These are phyloP conservation scores for Neurospora sp. DNA, from an alignment of 495 filamentous ascomycete species.

Conservation along the genomic window DNA sequence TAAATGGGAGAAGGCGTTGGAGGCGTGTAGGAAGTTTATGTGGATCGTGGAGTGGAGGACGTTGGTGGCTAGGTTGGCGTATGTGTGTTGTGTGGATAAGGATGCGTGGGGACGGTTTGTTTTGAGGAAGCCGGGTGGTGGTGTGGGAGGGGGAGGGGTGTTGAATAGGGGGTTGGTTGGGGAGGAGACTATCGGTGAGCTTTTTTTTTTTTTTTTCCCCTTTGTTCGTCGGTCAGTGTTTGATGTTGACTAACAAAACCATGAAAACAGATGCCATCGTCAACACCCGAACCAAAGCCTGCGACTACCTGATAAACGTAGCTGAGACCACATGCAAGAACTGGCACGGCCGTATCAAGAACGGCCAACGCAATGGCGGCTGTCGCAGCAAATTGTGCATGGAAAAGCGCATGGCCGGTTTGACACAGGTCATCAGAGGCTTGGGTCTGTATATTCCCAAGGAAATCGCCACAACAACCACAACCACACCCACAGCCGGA, in stretches of 20 bases:
- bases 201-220: neutral
- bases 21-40: neutral
- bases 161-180: neutral
- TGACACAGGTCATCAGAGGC: neutral
- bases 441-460: neutral
- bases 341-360: constrained; percentile 2
- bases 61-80: constrained; percentile 3
- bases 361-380: neutral
- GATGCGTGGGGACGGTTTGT: neutral
- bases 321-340: neutral
- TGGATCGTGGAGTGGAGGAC: constrained; percentile 1
- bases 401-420: neutral
- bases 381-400: neutral
- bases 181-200: neutral
- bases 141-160: neutral
- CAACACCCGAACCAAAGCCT: neutral
- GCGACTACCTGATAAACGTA: neutral
- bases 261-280: neutral
- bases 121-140: constrained; percentile 5
- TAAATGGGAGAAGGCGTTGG: constrained; percentile 1
- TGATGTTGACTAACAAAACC: neutral
- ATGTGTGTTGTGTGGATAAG: constrained; percentile 1
- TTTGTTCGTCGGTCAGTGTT: neutral
- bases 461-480: neutral
- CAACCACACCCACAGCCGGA: neutral